Conservation (phyloP, 208 protist genomes). For the Acanthamoeba healyi region DNA sequence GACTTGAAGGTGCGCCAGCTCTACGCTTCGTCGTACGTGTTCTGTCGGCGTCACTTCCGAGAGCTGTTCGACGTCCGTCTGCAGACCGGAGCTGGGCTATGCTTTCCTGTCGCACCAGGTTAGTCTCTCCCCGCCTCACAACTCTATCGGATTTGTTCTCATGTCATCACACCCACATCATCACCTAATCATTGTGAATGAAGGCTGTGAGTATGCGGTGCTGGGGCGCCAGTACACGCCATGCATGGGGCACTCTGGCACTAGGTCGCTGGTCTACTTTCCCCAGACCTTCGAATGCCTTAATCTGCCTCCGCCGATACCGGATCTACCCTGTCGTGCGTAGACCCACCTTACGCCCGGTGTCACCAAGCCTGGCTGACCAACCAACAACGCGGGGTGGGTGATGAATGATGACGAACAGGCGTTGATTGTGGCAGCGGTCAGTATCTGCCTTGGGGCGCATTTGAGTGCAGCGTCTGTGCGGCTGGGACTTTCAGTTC, state of each 20-base stretch:
- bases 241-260: background rate
- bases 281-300: background rate
- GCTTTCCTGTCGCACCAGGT: constrained; percentile 33
- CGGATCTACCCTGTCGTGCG: constrained; percentile 3
- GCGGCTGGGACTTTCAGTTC: constrained; percentile 36
- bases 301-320: constrained; percentile 1
- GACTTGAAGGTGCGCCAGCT: background rate
- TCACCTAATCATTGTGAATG: too few relatives aligned
- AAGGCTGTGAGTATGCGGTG: background rate
- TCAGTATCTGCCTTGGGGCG: constrained; percentile 41
- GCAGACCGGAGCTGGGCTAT: background rate
- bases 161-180: too few relatives aligned
- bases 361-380: too few relatives aligned
- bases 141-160: too few relatives aligned
- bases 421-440: constrained; percentile 3
- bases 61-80: constrained; percentile 9
- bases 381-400: too few relatives aligned
- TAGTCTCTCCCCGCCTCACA: background rate
- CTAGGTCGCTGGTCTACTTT: constrained; percentile 6
- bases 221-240: constrained; percentile 46
- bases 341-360: background rate
- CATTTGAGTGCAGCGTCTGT: background rate
- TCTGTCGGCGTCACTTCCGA: background rate
- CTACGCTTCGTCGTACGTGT: background rate
- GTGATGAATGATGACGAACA: background rate